A percentile compares a stretch with the other conserved stretches of the same genome.
Evolutionary conservation across 148 eudicot genomes (phyloP).

Genomic region (Cornus controversa): DNA sequence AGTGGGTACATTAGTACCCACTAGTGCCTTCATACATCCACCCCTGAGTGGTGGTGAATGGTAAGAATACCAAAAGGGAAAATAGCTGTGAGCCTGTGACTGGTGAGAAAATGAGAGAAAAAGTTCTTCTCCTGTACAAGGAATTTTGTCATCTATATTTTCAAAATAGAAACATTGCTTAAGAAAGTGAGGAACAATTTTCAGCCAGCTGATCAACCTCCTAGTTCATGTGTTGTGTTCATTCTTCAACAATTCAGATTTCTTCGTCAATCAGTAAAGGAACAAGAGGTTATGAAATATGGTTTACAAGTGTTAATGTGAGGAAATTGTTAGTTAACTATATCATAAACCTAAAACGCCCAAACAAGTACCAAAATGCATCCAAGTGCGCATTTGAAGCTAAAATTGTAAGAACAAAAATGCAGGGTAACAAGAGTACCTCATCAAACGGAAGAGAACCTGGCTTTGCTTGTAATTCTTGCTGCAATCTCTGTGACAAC

Average conservation of each 20-base stretch:
- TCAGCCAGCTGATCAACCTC: not conserved
- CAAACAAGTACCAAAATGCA: not conserved
- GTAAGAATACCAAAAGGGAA: too few species aligned
- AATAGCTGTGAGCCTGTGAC: not conserved
- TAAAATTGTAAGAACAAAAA: not conserved
- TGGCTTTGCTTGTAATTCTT: constrained; percentile 66
- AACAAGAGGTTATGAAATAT: not conserved
- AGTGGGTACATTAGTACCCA: too few species aligned
- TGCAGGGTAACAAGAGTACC: constrained; percentile 36
- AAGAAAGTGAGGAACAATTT: not conserved
- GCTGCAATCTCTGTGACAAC: constrained; percentile 67
- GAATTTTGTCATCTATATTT: not conserved
- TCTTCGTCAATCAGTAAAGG: not conserved
- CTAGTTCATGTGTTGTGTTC: not conserved
- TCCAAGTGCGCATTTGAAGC: not conserved
- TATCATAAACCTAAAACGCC: not conserved
- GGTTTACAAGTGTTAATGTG: not conserved
- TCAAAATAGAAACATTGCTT: not conserved
- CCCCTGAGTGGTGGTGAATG: not conserved
- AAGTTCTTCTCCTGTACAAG: not conserved
- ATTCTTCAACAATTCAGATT: not conserved
- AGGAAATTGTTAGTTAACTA: not conserved
- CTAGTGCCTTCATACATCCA: too few species aligned
- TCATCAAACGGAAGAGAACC: constrained; percentile 91
- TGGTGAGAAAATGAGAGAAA: not conserved